Conservation (phyloP, 1,284 basidiomycete genomes). For the Puccinia sorghi region DNA sequence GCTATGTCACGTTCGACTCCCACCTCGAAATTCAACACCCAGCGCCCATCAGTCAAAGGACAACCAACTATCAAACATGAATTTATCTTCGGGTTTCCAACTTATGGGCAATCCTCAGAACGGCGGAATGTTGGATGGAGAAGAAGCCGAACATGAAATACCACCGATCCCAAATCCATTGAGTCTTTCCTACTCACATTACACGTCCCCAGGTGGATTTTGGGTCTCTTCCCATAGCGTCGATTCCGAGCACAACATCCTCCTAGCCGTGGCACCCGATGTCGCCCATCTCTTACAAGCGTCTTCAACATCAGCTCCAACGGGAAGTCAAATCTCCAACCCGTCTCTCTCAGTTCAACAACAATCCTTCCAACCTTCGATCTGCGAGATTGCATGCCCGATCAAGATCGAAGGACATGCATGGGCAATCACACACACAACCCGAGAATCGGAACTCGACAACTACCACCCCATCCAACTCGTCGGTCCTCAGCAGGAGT, state of each 20-base stretch:
- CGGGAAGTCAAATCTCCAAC: slow-evolving; percentile 54
- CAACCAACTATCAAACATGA: slow-evolving; percentile 42
- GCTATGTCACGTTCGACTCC: slow-evolving; percentile 74
- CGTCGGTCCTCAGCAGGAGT: slow-evolving; percentile 65
- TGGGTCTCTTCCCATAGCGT: slow-evolving; percentile 62
- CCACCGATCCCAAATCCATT: slow-evolving; percentile 60
- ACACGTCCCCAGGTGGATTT: slow-evolving; percentile 61
- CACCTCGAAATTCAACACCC: slow-evolving; percentile 62
- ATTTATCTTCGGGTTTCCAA: slow-evolving; percentile 39
- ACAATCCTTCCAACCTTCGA: slow-evolving; percentile 62
- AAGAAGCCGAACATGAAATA: slow-evolving; percentile 61
- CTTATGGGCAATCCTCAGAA: slow-evolving; percentile 38
- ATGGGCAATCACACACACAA: slow-evolving; percentile 69
- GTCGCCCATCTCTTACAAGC: slow-evolving; percentile 59
- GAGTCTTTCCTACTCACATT: slow-evolving; percentile 58
- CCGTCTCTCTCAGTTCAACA: slow-evolving; percentile 55
- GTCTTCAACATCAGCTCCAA: slow-evolving; percentile 53
- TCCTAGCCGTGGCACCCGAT: slow-evolving; percentile 75
- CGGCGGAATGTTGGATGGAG: slow-evolving; percentile 22
- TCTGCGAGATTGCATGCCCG: slow-evolving; percentile 70
- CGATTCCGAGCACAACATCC: slow-evolving; percentile 70
- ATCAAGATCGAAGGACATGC: slow-evolving; percentile 76
- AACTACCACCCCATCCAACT: slow-evolving; percentile 63
- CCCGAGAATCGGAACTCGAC: slow-evolving; percentile 57
- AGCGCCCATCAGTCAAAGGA: slow-evolving; percentile 50